Percentiles rank a stretch among this genome's conserved stretches.
phyloP scores from a whole-genome alignment of 2,329 filamentous ascomycete species.

The Malbranchea zuffiana region DNA sequence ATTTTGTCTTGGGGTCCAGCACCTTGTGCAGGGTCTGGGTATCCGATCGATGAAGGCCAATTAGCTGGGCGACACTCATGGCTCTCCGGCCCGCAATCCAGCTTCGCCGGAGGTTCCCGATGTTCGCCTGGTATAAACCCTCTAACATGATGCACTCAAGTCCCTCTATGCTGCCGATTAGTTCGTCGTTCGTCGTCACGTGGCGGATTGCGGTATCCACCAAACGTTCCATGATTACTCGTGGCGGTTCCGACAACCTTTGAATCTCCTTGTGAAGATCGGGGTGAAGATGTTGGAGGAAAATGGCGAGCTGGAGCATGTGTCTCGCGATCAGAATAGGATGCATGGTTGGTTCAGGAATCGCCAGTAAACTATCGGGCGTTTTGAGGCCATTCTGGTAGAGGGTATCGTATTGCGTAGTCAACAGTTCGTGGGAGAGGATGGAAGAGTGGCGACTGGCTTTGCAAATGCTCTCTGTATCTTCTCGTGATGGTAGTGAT shows the following conservation, averaged over 20 bases:
- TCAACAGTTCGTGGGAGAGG: slow-evolving; percentile 9
- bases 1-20: slow-evolving; percentile 14
- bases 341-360: slow-evolving; percentile 27
- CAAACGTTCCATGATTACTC: slow-evolving; percentile 21
- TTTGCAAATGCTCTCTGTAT: slow-evolving; percentile 10
- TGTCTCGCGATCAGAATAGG: slow-evolving; percentile 40
- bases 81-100: slow-evolving; percentile 33
- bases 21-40: slow-evolving; percentile 15
- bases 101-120: slow-evolving; percentile 32
- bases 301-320: slow-evolving; percentile 38
- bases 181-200: slow-evolving; percentile 31
- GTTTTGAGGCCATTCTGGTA: slow-evolving; percentile 6
- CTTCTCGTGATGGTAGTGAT: slow-evolving; percentile 8
- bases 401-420: slow-evolving; percentile 4
- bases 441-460: slow-evolving; percentile 6
- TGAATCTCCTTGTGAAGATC: slow-evolving; percentile 4
- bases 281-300: slow-evolving; percentile 39
- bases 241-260: slow-evolving; percentile 4
- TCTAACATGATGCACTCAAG: slow-evolving; percentile 37
- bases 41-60: slow-evolving; percentile 32
- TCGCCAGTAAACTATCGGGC: slow-evolving; percentile 1
- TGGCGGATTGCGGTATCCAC: slow-evolving; percentile 21
- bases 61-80: slow-evolving; percentile 32
- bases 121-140: slow-evolving; percentile 28
- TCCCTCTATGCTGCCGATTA: slow-evolving; percentile 31